These are phyloP conservation scores for Kazachstania kunashirensis DNA, from an alignment of 805 yeast genomes.

Conservation along the genomic window DNA sequence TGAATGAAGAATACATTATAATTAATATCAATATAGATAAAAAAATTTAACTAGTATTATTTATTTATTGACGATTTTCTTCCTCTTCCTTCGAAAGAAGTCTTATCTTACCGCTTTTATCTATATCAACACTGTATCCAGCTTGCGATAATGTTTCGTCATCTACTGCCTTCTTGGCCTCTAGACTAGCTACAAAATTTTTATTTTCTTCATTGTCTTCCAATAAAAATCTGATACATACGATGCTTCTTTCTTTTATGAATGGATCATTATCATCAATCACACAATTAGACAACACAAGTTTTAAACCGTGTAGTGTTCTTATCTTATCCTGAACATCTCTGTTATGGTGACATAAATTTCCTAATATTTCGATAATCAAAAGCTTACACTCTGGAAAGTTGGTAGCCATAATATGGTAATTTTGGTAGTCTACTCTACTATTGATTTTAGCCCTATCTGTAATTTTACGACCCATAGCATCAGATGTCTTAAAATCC, in stretches of 20 bases:
- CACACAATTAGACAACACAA: constrained; percentile 69
- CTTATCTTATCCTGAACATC: constrained; percentile 61
- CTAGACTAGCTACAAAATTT: constrained; percentile 61
- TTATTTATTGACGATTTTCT: neutral
- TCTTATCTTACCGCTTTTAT: constrained; percentile 53
- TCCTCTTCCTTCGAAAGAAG: constrained; percentile 30
- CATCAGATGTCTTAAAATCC: constrained; percentile 15
- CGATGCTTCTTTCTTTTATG: constrained; percentile 72
- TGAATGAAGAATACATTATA: constrained; percentile 2
- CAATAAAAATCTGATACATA: constrained; percentile 64
- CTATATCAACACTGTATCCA: constrained; percentile 68
- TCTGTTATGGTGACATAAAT: constrained; percentile 41
- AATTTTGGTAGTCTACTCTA: constrained; percentile 18
- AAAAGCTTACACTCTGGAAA: constrained; percentile 63
- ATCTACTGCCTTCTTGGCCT: constrained; percentile 58
- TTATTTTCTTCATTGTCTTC: constrained; percentile 63
- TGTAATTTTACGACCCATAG: constrained; percentile 21
- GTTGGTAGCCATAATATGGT: constrained; percentile 23
- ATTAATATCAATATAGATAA: neutral
- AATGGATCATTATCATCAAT: constrained; percentile 85
- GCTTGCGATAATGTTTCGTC: constrained; percentile 53
- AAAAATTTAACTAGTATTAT: neutral
- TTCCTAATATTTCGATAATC: constrained; percentile 56
- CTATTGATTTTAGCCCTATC: constrained; percentile 21
- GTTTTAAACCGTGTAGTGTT: constrained; percentile 54